Evolutionary conservation across 257 asterid species (phyloP), one percentile per base, ranked within the genome.

Genomic region (Penstemon barbatus): DNA sequence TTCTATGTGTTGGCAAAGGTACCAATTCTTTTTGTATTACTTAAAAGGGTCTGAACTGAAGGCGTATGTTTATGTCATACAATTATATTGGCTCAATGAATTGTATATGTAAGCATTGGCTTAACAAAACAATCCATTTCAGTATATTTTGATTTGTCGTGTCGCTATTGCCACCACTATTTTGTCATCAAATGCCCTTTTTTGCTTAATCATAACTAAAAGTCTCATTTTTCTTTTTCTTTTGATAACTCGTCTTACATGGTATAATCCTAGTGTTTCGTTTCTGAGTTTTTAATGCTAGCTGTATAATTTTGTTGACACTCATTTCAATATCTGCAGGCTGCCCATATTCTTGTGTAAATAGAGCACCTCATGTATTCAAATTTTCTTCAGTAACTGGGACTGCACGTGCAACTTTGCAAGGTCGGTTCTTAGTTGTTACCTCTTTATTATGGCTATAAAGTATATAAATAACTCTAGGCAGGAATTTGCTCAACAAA

Each of bases 301-400:
- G 0, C 19, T 38, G 13, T 13, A 49, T 45, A 10, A 11, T 66
- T 74, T 19, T 12, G 11, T 51, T 33, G 9, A 4, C 48, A 4
- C 7, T 25, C 57, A 7, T 75, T 25, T 38, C 39, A 6, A 13
- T 66, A 60, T 66, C 7, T 77, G 86, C 89, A 92, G 98, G 92
- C 37, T 92, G 98, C 76, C 93, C 89, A 6, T 88, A 82, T 86
- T 85, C 98, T 36, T 90, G 98, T 8, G 96, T 88, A 51, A 82
- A 82, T 71, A 80, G 74, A 49, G 96, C 98, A 66, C 97, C 96
- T 67, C 90, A 82, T 46, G 93, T 88, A 6, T 92, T 92, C 69
- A 65, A 67, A 61, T 86, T 90, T 80, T 84, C 92, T 66, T 73
- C 98, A 12, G 72, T n/a, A 18, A 86, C 85, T 0, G 94, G 92